These are phyloP conservation scores for Monilinia aucupariae DNA, from an alignment of 2,329 filamentous ascomycete genomes.

Conservation along the genomic window DNA sequence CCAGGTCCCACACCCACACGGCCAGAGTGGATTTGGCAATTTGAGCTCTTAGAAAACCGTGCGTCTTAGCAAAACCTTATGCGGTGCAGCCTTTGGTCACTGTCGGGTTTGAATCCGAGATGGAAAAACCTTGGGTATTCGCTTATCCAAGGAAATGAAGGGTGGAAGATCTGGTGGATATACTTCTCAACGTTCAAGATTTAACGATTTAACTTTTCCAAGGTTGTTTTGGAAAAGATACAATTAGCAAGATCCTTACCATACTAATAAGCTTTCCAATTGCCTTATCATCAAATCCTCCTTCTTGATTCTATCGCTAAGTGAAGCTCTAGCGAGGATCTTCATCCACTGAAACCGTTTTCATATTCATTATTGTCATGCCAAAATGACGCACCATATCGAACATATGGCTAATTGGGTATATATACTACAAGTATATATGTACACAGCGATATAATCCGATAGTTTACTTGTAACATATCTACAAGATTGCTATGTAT, in stretches of 20 bases:
- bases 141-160: conserved; percentile 4
- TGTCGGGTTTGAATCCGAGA: background rate
- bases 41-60: too few species aligned
- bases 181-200: background rate
- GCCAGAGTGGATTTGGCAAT: background rate
- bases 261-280: accelerated
- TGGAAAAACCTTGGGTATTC: background rate
- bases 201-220: background rate
- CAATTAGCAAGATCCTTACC: background rate
- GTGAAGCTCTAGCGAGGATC: too few species aligned
- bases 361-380: too few species aligned
- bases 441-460: too few species aligned
- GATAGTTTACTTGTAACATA: too few species aligned
- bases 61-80: background rate
- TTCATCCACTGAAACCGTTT: too few species aligned
- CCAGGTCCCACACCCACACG: too few species aligned
- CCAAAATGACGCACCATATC: too few species aligned
- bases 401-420: too few species aligned
- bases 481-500: too few species aligned
- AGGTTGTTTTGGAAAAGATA: too few species aligned
- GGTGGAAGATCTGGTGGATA: background rate
- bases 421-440: too few species aligned
- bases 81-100: background rate
- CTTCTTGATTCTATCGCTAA: background rate
- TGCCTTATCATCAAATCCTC: accelerated